phyloP scores from a whole-genome alignment of 2,329 filamentous ascomycete species.

The Neonectria ditissima region DNA sequence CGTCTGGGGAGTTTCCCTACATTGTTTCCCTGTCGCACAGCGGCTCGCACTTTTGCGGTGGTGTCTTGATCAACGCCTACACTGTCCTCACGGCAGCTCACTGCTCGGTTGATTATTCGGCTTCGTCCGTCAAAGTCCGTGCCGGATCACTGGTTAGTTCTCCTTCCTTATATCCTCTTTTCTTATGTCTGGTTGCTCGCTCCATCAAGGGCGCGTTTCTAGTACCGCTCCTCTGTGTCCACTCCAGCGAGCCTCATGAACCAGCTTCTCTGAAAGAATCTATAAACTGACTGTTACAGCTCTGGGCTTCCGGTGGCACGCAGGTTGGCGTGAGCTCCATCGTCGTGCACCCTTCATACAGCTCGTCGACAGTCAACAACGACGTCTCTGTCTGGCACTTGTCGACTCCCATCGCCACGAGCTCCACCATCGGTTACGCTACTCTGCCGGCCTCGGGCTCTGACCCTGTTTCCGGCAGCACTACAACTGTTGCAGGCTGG shows the following conservation, averaged over 20 bases:
- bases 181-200: too few species aligned
- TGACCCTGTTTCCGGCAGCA: constrained; percentile 40
- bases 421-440: constrained; percentile 43
- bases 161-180: too few species aligned
- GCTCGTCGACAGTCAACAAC: constrained; percentile 32
- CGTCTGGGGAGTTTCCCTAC: constrained; percentile 48
- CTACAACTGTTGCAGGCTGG: constrained; percentile 45
- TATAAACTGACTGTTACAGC: constrained; percentile 22
- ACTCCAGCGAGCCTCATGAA: neutral
- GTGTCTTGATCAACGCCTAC: constrained; percentile 46
- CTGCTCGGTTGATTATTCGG: constrained; percentile 38
- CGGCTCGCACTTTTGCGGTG: constrained; percentile 45
- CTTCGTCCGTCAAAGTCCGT: constrained; percentile 41
- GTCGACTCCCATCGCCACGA: constrained; percentile 36
- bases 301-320: constrained; percentile 43
- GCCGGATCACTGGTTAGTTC: constrained; percentile 43
- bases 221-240: too few species aligned
- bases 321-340: constrained; percentile 42
- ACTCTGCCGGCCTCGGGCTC: constrained; percentile 39
- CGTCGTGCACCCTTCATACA: constrained; percentile 43
- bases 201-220: too few species aligned
- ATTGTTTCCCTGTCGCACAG: constrained; percentile 43
- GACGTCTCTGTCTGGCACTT: constrained; percentile 49
- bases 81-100: constrained; percentile 50
- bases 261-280: neutral